Evolutionary conservation across 1,284 basidiomycete species (phyloP).

Genomic region (Ceratobasidium sp.): DNA sequence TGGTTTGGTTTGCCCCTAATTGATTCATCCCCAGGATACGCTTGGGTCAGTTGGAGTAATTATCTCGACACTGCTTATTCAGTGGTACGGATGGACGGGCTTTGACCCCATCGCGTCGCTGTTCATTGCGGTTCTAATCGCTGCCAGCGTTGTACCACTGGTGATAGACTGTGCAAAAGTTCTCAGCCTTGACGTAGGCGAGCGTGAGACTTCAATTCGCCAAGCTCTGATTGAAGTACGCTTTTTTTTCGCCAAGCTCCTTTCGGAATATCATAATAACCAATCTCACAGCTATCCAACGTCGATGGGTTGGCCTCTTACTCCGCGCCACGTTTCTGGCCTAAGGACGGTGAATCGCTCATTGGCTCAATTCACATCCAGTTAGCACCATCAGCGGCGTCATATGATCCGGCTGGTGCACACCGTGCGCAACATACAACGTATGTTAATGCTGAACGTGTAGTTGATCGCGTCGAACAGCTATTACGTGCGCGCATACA

Average conservation of each 20-base stretch:
- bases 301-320: constrained; percentile 85
- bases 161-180: constrained; percentile 93
- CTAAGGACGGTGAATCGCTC: constrained; percentile 84
- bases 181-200: constrained; percentile 82
- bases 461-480: constrained; percentile 76
- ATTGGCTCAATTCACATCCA: constrained; percentile 93
- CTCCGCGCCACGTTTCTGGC: constrained; percentile 90
- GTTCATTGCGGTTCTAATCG: constrained; percentile 95
- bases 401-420: constrained; percentile 61
- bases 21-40: constrained; percentile 66
- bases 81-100: constrained; percentile 98
- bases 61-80: constrained; percentile 93
- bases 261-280: not conserved
- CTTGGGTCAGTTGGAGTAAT: constrained; percentile 98
- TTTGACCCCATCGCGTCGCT: constrained; percentile 98
- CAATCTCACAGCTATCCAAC: constrained; percentile 55
- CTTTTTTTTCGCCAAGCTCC: constrained; percentile 38
- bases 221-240: constrained; percentile 79
- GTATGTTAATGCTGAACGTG: constrained; percentile 69
- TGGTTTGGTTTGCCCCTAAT: constrained; percentile 44
- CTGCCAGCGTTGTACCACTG: constrained; percentile 92
- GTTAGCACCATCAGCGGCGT: constrained; percentile 63
- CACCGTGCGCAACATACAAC: constrained; percentile 57
- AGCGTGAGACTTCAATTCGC: constrained; percentile 69
- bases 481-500: constrained; percentile 73